Percentiles rank a stretch among this genome's conserved stretches.
Evolutionary conservation across 1,284 basidiomycete genomes (phyloP).

Genomic region (Ustilago loliicola): DNA sequence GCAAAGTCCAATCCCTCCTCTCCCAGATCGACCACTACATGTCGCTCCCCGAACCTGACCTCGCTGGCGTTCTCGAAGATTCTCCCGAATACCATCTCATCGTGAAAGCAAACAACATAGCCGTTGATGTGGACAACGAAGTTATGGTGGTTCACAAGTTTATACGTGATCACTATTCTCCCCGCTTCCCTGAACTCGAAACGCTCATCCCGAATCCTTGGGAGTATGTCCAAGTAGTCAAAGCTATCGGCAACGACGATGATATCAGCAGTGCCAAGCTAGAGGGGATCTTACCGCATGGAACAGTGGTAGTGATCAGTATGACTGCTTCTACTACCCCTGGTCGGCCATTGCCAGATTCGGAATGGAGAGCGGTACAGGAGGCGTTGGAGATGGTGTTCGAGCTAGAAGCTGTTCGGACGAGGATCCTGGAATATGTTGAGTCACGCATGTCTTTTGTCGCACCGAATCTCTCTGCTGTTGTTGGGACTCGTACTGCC

Average conservation of each 20-base stretch:
- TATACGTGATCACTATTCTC: constrained; percentile 96
- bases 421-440: constrained; percentile 95
- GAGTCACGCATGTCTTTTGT: constrained; percentile 98
- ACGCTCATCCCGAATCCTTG: constrained; percentile 90
- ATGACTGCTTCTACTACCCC: constrained; percentile 89
- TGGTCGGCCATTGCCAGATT: constrained; percentile 79
- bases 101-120: constrained; percentile 96
- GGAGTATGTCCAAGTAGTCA: constrained; percentile 92
- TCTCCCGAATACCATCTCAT: constrained; percentile 97
- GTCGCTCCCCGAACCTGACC: constrained; percentile 80
- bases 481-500: constrained; percentile 97
- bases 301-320: constrained; percentile 94
- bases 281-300: constrained; percentile 84
- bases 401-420: constrained; percentile 86
- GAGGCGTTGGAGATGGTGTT: constrained; percentile 89
- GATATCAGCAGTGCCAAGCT: constrained; percentile 85
- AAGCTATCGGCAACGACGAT: constrained; percentile 83
- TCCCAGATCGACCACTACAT: constrained; percentile 85
- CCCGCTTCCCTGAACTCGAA: constrained; percentile 96
- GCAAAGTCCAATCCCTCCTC: constrained; percentile 84
- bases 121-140: constrained; percentile 98
- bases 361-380: constrained; percentile 84
- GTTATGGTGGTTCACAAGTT: constrained; percentile 98
- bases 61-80: constrained; percentile 83
- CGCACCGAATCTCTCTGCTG: constrained; percentile 96